phyloP scores from a whole-genome alignment of 2,329 filamentous ascomycete species.

The Aspergillus piperis region DNA sequence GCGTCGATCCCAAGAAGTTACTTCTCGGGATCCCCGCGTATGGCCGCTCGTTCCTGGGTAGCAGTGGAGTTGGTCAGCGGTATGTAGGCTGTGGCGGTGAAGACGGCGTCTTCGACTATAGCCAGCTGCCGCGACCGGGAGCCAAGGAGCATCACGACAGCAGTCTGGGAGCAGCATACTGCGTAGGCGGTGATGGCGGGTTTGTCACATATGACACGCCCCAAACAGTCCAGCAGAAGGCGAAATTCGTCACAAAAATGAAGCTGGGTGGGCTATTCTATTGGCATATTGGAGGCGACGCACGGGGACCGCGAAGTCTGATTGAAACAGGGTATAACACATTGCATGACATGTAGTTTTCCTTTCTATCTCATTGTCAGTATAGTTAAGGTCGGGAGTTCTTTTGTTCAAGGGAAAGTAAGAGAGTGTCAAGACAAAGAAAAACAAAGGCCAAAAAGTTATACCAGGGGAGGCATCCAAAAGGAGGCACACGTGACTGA shows the following conservation, averaged over 20 bases:
- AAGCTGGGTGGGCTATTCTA: slow-evolving; percentile 77
- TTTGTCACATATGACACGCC: slow-evolving; percentile 81
- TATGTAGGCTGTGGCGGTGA: slow-evolving; percentile 58
- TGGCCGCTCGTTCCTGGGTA: slow-evolving; percentile 71
- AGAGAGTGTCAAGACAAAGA: not conserved
- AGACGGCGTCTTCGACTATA: slow-evolving; percentile 73
- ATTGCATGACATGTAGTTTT: slow-evolving; percentile 46
- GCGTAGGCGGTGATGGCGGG: slow-evolving; percentile 68
- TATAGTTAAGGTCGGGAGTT: not conserved
- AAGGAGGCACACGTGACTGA: not conserved
- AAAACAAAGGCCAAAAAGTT: not conserved
- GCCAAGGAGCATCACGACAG: slow-evolving; percentile 70
- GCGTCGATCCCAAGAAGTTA: slow-evolving; percentile 70
- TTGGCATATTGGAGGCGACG: slow-evolving; percentile 76
- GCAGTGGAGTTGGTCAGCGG: slow-evolving; percentile 64
- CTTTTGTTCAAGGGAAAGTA: not conserved
- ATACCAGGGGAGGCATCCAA: not conserved
- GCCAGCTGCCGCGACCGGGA: slow-evolving; percentile 62
- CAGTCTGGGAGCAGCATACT: slow-evolving; percentile 68
- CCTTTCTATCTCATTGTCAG: not conserved
- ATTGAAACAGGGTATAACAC: slow-evolving; percentile 62
- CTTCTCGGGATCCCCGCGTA: slow-evolving; percentile 75
- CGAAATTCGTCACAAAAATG: slow-evolving; percentile 69
- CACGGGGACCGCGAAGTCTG: slow-evolving; percentile 57
- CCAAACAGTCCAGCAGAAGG: slow-evolving; percentile 74